These are phyloP conservation scores for Petrea volubilis DNA, from an alignment of 257 asterid genomes.

Conservation along the genomic window DNA sequence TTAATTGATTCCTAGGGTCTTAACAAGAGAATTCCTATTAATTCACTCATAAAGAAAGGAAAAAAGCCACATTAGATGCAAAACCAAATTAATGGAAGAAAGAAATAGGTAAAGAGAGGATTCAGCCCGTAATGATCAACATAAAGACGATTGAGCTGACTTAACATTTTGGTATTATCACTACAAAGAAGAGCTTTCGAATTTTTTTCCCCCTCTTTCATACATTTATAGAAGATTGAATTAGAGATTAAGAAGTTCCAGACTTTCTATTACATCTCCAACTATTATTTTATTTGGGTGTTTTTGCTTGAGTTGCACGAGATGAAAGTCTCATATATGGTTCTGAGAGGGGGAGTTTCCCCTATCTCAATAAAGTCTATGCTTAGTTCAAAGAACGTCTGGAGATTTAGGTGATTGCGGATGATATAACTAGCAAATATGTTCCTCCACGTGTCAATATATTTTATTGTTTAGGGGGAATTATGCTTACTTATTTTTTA, in stretches of 20 bases:
- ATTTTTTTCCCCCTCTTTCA: background rate
- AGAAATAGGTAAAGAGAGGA: background rate
- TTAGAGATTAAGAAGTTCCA: background rate
- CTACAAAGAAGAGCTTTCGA: background rate
- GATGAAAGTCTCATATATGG: too few relatives aligned
- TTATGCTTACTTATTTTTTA: background rate
- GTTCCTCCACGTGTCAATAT: background rate
- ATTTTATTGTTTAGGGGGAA: slow-evolving; percentile 5
- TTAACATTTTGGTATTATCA: background rate
- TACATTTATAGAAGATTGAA: background rate
- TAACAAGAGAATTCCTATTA: too few relatives aligned
- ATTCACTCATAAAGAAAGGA: too few relatives aligned
- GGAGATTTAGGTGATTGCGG: background rate
- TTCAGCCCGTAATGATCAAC: too few relatives aligned
- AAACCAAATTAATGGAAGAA: too few relatives aligned
- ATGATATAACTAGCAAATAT: background rate
- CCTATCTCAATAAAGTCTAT: too few relatives aligned
- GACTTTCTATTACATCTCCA: too few relatives aligned
- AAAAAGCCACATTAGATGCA: too few relatives aligned
- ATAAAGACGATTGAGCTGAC: background rate
- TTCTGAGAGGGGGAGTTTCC: too few relatives aligned
- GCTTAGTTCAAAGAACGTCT: background rate
- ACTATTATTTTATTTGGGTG: too few relatives aligned
- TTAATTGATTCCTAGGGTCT: too few relatives aligned
- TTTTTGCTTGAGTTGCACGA: too few relatives aligned